Conservation (phyloP, 345 rosid genomes). For the Pelargonium nanum region DNA sequence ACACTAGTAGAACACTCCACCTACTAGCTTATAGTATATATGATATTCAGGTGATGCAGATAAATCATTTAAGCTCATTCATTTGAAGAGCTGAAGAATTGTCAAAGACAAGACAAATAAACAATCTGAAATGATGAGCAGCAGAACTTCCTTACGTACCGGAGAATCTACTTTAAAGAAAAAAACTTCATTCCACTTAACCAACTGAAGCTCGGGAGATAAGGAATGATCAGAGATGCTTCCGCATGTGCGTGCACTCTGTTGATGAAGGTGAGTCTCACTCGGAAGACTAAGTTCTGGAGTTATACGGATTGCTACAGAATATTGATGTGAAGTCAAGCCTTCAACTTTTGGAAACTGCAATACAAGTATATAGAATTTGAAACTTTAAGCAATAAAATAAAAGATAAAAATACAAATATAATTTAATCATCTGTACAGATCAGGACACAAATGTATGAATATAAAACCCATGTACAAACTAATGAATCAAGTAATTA, state of each 20-base stretch:
- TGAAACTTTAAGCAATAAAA: not conserved
- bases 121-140: not conserved
- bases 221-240: slow-evolving; percentile 32
- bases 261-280: slow-evolving; percentile 47
- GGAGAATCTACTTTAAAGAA: slow-evolving; percentile 72
- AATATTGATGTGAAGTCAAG: slow-evolving; percentile 55
- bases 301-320: slow-evolving; percentile 47
- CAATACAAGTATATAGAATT: slow-evolving; percentile 12
- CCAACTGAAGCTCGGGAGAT: slow-evolving; percentile 43
- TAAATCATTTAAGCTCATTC: not conserved
- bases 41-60: not conserved
- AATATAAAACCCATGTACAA: not conserved
- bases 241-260: slow-evolving; percentile 87
- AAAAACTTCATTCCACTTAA: slow-evolving; percentile 79
- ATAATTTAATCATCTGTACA: not conserved
- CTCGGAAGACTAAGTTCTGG: slow-evolving; percentile 33
- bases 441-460: not conserved
- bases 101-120: not conserved
- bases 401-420: not conserved
- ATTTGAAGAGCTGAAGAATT: not conserved
- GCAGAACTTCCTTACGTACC: slow-evolving; percentile 27
- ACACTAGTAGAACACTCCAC: too few species aligned
- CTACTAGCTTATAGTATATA: too few species aligned
- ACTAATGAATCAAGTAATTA: not conserved
- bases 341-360: slow-evolving; percentile 60